phyloP scores from a whole-genome alignment of 495 filamentous ascomycete species.

The Oidiodendron maius region DNA sequence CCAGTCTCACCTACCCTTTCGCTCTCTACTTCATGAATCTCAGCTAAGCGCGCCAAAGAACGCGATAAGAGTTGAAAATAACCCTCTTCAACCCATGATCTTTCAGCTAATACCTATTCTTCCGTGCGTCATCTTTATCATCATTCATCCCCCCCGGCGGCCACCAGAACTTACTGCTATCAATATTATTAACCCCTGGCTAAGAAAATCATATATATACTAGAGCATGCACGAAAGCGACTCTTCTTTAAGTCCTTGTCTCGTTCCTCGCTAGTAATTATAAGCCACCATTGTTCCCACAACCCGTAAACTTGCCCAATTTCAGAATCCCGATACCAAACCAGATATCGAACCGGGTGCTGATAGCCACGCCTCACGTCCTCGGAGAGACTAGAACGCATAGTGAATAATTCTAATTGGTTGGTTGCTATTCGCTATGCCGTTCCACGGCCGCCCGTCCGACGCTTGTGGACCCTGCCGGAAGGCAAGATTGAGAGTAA shows the following conservation, averaged over 20 bases:
- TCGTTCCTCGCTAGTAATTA: conserved; percentile 4
- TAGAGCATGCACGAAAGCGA: too few relatives aligned
- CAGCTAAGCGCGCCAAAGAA: too few relatives aligned
- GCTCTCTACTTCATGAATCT: too few relatives aligned
- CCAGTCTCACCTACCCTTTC: background rate
- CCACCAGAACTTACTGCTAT: too few relatives aligned
- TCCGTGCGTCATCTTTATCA: too few relatives aligned
- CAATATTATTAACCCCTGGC: too few relatives aligned
- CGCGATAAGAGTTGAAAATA: too few relatives aligned
- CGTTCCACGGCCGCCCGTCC: conserved; percentile 2
- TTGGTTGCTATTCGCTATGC: conserved; percentile 1
- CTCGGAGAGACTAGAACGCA: background rate
- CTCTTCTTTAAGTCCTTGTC: background rate
- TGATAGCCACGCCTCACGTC: background rate
- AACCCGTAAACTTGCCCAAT: conserved; percentile 1
- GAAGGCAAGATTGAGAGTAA: conserved; percentile 6
- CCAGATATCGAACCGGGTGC: background rate
- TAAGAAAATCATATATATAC: too few relatives aligned
- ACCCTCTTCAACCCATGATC: too few relatives aligned
- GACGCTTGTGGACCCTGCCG: conserved; percentile 7
- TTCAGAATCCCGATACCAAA: background rate
- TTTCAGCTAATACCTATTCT: too few relatives aligned
- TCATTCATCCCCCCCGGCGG: too few relatives aligned
- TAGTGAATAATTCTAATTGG: conserved; percentile 1
- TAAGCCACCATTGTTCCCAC: too few relatives aligned